A percentile compares a stretch with the other conserved stretches of the same genome.
These are phyloP conservation scores for Amborella trichopoda DNA, from an alignment of 164 flowering plant genomes.

Conservation along the genomic window DNA sequence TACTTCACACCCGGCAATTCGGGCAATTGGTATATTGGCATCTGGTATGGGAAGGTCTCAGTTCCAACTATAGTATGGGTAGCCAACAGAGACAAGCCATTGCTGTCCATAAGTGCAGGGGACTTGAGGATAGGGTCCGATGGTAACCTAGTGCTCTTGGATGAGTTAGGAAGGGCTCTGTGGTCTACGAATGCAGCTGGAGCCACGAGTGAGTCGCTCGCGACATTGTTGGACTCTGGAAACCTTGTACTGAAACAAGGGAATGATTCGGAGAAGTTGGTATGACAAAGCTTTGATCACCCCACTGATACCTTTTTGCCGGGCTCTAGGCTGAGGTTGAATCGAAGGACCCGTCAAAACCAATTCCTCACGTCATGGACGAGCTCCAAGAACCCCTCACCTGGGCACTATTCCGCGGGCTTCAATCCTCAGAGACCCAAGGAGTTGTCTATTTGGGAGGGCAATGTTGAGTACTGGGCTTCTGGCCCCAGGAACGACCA, in stretches of 20 bases:
- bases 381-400: conserved; percentile 21
- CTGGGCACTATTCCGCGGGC: conserved; percentile 11
- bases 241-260: conserved; percentile 5
- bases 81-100: conserved; percentile 5
- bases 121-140: neutral
- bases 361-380: conserved; percentile 34
- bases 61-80: conserved; percentile 3
- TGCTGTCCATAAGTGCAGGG: neutral
- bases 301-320: conserved; percentile 27
- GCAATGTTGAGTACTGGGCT: conserved; percentile 1
- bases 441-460: neutral
- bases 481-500: conserved; percentile 9
- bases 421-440: neutral
- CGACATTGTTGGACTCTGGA: neutral
- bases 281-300: conserved; percentile 48
- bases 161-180: neutral
- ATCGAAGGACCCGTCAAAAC: conserved; percentile 18
- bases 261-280: neutral
- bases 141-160: neutral
- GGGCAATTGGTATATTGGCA: neutral
- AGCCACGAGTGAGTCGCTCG: neutral
- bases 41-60: neutral
- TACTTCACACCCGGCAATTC: conserved; percentile 4
- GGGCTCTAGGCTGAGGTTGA: conserved; percentile 21
- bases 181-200: neutral